Conservation (phyloP, 768 basidiomycete genomes). For the Mycena galericulata region DNA sequence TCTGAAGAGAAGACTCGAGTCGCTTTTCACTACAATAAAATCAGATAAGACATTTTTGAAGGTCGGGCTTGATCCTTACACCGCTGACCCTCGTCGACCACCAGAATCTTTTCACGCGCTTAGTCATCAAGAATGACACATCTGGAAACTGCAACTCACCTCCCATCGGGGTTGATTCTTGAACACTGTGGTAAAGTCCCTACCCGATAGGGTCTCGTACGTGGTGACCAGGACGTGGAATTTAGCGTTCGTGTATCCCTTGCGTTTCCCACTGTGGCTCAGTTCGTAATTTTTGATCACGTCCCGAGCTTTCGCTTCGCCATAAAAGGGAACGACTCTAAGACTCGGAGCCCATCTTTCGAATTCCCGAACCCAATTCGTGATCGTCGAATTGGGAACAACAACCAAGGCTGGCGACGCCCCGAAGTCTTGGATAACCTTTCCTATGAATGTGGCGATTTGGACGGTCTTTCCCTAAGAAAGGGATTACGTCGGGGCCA, state of each 20-base stretch:
- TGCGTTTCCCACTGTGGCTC: constrained; percentile 61
- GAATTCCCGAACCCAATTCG: constrained; percentile 96
- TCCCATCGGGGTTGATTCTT: constrained; percentile 92
- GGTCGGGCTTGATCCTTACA: constrained; percentile 59
- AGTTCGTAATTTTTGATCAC: constrained; percentile 88
- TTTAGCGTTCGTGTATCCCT: constrained; percentile 64
- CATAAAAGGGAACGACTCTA: constrained; percentile 87
- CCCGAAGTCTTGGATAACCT: constrained; percentile 63
- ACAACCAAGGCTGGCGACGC: constrained; percentile 89
- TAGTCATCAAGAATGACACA: background rate
- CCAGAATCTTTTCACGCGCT: constrained; percentile 60
- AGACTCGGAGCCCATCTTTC: constrained; percentile 84
- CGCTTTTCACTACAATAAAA: constrained; percentile 78
- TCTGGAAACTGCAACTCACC: constrained; percentile 43
- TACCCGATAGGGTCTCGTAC: constrained; percentile 85
- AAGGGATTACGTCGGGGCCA: constrained; percentile 14
- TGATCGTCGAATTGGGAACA: constrained; percentile 96
- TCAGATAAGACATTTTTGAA: constrained; percentile 24
- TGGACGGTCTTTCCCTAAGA: constrained; percentile 92
- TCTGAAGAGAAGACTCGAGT: constrained; percentile 82
- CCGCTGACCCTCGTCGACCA: constrained; percentile 94
- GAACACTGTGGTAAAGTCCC: constrained; percentile 82
- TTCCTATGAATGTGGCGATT: constrained; percentile 85
- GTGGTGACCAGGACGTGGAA: constrained; percentile 95
- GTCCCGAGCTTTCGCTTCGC: constrained; percentile 83